A percentile compares a stretch with the other conserved stretches of the same genome.
Conservation (phyloP, 768 basidiomycete genomes). For the Mycena venus region DNA sequence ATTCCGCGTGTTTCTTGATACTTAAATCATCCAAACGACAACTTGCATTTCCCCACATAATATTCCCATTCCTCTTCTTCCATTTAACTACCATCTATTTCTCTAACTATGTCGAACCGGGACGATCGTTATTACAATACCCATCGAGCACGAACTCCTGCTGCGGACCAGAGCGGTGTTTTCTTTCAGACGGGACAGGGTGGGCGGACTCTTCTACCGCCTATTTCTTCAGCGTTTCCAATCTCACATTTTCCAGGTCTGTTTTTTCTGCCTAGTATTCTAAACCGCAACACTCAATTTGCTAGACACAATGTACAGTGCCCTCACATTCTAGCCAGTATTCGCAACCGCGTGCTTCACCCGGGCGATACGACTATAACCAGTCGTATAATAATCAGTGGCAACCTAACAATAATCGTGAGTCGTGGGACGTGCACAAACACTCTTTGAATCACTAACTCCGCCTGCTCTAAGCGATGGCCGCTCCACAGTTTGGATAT, state of each 20-base stretch:
- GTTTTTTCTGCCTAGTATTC: conserved; percentile 71
- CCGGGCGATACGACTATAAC: conserved; percentile 70
- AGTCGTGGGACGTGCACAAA: conserved; percentile 40
- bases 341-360: conserved; percentile 75
- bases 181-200: conserved; percentile 87
- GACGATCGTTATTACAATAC: conserved; percentile 80
- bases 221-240: conserved; percentile 88
- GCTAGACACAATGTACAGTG: conserved; percentile 66
- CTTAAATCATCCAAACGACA: conserved; percentile 60
- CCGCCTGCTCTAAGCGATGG: conserved; percentile 40
- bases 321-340: conserved; percentile 72
- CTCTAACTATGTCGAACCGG: conserved; percentile 71
- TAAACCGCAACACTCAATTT: conserved; percentile 69
- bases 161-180: conserved; percentile 71
- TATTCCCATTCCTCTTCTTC: conserved; percentile 65
- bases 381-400: conserved; percentile 61
- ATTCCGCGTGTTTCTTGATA: conserved; percentile 54
- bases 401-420: conserved; percentile 48
- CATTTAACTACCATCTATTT: conserved; percentile 47
- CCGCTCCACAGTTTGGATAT: conserved; percentile 65
- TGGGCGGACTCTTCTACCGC: conserved; percentile 91
- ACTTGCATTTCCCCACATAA: conserved; percentile 64
- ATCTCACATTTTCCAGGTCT: conserved; percentile 92
- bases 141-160: conserved; percentile 79
- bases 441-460: conserved; percentile 54